phyloP scores from a whole-genome alignment of 179 eudicot genomes.

The Corrigiola litoralis region DNA sequence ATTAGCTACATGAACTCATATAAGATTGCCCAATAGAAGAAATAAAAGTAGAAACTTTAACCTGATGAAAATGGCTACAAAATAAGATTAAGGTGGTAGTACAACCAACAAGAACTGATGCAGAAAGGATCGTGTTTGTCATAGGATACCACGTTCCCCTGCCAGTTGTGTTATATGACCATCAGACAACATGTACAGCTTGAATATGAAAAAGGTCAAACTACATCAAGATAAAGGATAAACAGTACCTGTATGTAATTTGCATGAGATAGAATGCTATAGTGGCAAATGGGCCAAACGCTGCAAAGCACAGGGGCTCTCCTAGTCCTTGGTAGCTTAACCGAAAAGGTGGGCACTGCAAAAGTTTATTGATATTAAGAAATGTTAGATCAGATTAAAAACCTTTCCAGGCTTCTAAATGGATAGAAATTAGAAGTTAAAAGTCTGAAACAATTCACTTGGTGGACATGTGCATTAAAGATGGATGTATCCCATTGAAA shows the following conservation, averaged over 20 bases:
- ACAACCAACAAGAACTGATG: slow-evolving; percentile 75
- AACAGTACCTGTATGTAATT: slow-evolving; percentile 43
- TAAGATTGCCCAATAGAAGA: background rate
- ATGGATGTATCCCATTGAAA: no score
- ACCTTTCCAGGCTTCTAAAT: background rate
- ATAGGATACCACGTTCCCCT: slow-evolving; percentile 33
- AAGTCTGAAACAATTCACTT: no score
- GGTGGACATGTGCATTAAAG: no score
- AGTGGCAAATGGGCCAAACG: slow-evolving; percentile 91
- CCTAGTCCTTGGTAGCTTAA: slow-evolving; percentile 81
- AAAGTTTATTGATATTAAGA: slow-evolving; percentile 4
- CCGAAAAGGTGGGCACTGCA: slow-evolving; percentile 92
- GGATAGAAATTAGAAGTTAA: background rate
- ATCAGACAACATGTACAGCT: slow-evolving; percentile 2
- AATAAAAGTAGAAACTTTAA: slow-evolving; percentile 17
- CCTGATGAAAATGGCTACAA: slow-evolving; percentile 99
- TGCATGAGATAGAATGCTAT: slow-evolving; percentile 78
- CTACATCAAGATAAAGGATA: background rate
- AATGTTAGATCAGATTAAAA: background rate
- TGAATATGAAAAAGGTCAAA: background rate
- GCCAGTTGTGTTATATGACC: slow-evolving; percentile 10
- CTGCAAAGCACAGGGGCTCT: slow-evolving; percentile 85
- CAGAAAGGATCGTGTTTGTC: slow-evolving; percentile 49
- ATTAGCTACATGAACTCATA: slow-evolving; percentile 1
- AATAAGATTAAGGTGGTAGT: slow-evolving; percentile 85